Evolutionary conservation across 176 grass and related monocot genomes (phyloP), one percentile per base, ranked within the genome.

Genomic region (Eleusine coracana): DNA sequence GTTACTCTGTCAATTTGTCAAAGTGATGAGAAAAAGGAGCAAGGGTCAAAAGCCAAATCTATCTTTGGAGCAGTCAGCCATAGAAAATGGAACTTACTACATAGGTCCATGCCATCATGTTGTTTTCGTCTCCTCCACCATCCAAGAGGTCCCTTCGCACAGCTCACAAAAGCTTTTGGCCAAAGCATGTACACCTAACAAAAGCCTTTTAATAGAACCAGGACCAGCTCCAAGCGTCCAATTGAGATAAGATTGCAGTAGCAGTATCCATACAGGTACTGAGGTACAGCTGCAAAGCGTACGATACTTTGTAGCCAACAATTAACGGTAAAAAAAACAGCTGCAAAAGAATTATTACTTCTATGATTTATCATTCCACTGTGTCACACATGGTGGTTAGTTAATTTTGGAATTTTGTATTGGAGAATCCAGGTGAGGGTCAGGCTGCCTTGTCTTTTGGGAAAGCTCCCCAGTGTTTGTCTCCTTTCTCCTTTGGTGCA

Each of bases 111-210:
- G 69, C 27, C 60, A 84, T 69, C 10, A 66, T 60, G 68, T 73
- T 88, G 61, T 74, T 79, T 74, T 70, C 17, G 27, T 83, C 66
- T 60, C 51, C 17, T 61, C 66, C 49, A 60, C 52, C 4, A 61
- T 10, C 39, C 68, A 61, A 39, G 78, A 75, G 71, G 5, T 23
- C 79, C 71, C 50, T 81, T 17, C 5, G n/a, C 25, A 62, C 76
- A 46, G 46, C 70, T 86, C 78, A 75, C 71, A 59, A 76, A 87
- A 68, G 63, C 27, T 81, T 79, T 37, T 59, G 29, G 71, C 28
- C 50, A 76, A 88, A 83, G 86, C 80, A 17, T 79, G 6, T 50
- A 73, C 76, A 83, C 86, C 86, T 78, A 75, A 83, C 86, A 64
- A 18, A 29, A 44, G 55, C 80, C 77, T 87, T 83, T 62, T 76